A percentile compares a stretch with the other conserved stretches of the same genome.
phyloP scores from a whole-genome alignment of 352 stramenopile species.

The Globisporangium lucens region DNA sequence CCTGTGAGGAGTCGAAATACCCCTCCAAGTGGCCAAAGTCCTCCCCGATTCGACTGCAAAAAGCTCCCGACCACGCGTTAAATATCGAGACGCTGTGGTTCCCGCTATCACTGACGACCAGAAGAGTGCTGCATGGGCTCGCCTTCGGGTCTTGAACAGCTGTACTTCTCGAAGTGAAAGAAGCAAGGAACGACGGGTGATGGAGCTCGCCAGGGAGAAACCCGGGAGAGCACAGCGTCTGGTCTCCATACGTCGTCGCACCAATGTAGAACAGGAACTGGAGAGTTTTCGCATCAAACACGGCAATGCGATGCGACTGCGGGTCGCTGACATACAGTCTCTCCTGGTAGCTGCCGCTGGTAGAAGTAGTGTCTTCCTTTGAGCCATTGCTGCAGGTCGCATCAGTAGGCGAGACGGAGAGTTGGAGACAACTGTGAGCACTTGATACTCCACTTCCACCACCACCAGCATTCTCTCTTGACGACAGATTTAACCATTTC shows the following conservation, averaged over 20 bases:
- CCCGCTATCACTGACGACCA: conserved; percentile 56
- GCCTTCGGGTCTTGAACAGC: not conserved
- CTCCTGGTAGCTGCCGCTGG: not conserved
- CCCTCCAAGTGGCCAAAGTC: conserved; percentile 53
- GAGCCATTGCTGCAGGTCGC: not conserved
- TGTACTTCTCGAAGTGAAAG: not conserved
- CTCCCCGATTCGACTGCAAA: conserved; percentile 35
- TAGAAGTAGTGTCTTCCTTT: not conserved
- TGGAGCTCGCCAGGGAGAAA: conserved; percentile 51
- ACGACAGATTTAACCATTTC: conserved; percentile 30
- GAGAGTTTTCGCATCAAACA: conserved; percentile 23
- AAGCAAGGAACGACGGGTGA: conserved; percentile 41
- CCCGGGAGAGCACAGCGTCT: conserved; percentile 41
- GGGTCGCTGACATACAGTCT: conserved; percentile 54
- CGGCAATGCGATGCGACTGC: conserved; percentile 46
- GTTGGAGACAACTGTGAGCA: conserved; percentile 28
- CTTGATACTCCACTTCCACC: conserved; percentile 22
- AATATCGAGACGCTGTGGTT: conserved; percentile 67
- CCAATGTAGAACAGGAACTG: conserved; percentile 45
- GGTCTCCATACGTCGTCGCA: conserved; percentile 50
- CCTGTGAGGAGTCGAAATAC: conserved; percentile 56
- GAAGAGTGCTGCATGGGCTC: not conserved
- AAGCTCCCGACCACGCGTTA: conserved; percentile 31
- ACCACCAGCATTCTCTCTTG: conserved; percentile 12
- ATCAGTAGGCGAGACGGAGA: conserved; percentile 6